These are phyloP conservation scores for Pseudognaphalium luteoalbum DNA, from an alignment of 129 eudicot species.

Conservation along the genomic window DNA sequence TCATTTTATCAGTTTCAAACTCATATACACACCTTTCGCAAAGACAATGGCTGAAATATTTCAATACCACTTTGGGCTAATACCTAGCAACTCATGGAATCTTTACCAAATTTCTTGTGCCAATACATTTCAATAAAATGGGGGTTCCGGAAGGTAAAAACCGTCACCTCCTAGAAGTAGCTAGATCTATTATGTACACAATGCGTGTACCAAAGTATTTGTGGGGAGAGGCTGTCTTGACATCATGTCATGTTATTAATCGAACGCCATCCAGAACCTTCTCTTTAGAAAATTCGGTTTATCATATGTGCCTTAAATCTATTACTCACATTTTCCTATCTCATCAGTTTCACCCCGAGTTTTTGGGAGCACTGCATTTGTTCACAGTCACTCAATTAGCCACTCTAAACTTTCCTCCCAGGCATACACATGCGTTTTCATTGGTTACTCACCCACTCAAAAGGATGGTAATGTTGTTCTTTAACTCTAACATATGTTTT, in stretches of 20 bases:
- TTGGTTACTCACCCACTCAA: not conserved
- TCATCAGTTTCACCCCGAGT: not conserved
- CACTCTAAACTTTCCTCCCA: not conserved
- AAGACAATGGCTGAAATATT: not conserved
- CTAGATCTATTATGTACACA: too few relatives aligned
- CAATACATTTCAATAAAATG: not conserved
- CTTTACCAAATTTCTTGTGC: not conserved
- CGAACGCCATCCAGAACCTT: not conserved
- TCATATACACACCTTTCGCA: not conserved
- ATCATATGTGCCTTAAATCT: not conserved
- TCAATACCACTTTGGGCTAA: not conserved
- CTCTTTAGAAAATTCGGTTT: not conserved
- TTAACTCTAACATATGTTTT: not conserved
- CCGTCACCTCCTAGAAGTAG: too few relatives aligned
- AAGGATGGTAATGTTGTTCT: not conserved
- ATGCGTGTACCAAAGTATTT: not conserved
- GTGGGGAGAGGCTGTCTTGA: not conserved
- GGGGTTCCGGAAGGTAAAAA: too few relatives aligned
- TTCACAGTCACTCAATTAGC: not conserved
- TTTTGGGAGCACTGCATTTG: not conserved
- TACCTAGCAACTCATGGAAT: not conserved
- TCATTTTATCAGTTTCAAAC: not conserved
- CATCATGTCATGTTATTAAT: not conserved
- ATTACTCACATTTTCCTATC: not conserved
- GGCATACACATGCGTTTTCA: not conserved